A percentile compares a stretch with the other conserved stretches of the same genome.
phyloP scores from a whole-genome alignment of 805 yeast species.

The Yarrowia osloensis region DNA sequence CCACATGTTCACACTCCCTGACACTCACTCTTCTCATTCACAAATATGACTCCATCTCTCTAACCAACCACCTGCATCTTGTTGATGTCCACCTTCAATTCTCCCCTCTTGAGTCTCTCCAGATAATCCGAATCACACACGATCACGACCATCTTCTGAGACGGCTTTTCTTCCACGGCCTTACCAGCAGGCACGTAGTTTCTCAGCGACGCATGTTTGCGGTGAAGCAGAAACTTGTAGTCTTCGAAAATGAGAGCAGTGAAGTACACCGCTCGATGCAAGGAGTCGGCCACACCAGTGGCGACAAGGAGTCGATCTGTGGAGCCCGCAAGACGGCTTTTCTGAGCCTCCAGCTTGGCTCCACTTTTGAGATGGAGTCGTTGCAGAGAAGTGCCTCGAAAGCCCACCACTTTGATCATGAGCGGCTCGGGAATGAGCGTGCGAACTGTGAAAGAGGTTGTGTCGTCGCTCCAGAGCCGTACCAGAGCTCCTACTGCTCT shows the following conservation, averaged over 20 bases:
- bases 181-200: constrained; percentile 9
- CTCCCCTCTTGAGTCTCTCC: not conserved
- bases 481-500: constrained; percentile 8
- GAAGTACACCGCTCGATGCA: constrained; percentile 5
- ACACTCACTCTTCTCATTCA: no score
- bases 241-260: constrained; percentile 5
- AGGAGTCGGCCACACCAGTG: not conserved
- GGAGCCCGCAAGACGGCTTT: not conserved
- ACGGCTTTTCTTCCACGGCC: not conserved
- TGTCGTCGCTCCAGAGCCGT: not conserved
- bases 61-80: not conserved
- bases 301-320: not conserved
- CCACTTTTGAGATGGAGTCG: constrained; percentile 1
- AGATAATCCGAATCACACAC: not conserved
- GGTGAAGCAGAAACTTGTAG: not conserved
- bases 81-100: not conserved
- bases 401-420: constrained; percentile 8
- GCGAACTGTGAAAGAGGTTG: not conserved
- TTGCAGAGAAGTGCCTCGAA: not conserved
- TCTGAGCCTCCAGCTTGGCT: constrained; percentile 6
- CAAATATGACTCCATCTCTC: no score
- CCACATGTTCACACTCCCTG: no score
- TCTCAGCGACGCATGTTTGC: not conserved
- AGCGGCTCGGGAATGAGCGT: constrained; percentile 10
- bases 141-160: not conserved